phyloP scores from a whole-genome alignment of 192 early-diverging fungal species.

The Thamnidium elegans region DNA sequence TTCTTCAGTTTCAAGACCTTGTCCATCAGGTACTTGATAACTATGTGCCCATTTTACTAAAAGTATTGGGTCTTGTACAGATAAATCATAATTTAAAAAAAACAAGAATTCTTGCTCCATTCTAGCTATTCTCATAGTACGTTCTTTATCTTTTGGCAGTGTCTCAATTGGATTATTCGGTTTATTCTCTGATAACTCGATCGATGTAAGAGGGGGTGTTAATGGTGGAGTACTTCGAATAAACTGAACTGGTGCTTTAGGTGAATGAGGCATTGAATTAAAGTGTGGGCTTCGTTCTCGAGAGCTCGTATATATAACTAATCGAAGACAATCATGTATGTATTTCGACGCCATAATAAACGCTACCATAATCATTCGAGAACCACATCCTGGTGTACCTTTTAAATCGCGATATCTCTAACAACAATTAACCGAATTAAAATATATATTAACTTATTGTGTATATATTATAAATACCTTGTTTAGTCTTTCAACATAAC shows the following conservation, averaged over 20 bases:
- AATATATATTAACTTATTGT: too few relatives aligned
- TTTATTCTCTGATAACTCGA: background rate
- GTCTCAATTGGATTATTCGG: background rate
- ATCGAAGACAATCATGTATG: slow-evolving; percentile 27
- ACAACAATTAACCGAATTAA: too few relatives aligned
- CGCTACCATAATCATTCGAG: slow-evolving; percentile 47
- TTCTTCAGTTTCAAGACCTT: background rate
- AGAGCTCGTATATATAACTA: slow-evolving; percentile 16
- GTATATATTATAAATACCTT: too few relatives aligned
- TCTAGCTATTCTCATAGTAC: slow-evolving; percentile 6
- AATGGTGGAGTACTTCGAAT: background rate
- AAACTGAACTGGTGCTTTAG: too few relatives aligned
- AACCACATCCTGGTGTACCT: slow-evolving; percentile 45
- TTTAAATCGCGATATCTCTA: slow-evolving; percentile 45
- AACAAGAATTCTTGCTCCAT: slow-evolving; percentile 52
- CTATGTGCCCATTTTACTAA: slow-evolving; percentile 15
- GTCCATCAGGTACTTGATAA: background rate
- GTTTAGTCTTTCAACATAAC: slow-evolving; percentile 47
- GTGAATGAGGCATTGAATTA: too few relatives aligned
- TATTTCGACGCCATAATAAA: slow-evolving; percentile 50
- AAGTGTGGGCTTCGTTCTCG: background rate
- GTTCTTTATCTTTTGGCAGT: background rate
- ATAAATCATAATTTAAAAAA: slow-evolving; percentile 46
- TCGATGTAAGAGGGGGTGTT: background rate
- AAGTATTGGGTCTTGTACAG: background rate